Evolutionary conservation across 1,284 basidiomycete species (phyloP).

Genomic region (Trichosporon sp.): DNA sequence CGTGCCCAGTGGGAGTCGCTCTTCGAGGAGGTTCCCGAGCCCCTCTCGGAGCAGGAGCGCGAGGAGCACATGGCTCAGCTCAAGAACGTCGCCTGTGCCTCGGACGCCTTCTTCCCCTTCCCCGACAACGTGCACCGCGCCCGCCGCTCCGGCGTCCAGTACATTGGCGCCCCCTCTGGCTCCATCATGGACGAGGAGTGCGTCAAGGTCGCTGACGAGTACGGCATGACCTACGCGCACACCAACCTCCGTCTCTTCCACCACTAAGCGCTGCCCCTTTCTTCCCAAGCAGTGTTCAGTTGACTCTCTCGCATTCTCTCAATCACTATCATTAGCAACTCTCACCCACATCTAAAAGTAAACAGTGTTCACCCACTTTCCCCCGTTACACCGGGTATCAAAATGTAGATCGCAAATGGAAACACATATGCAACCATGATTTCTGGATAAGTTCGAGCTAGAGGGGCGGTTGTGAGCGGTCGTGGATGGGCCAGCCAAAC

Average conservation of each 20-base stretch:
- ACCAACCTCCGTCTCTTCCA: constrained; percentile 63
- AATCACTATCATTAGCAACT: constrained; percentile 11
- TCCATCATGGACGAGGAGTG: constrained; percentile 97
- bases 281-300: too few relatives aligned
- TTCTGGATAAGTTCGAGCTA: background rate
- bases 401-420: constrained; percentile 15
- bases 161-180: constrained; percentile 91
- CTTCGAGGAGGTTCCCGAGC: constrained; percentile 74
- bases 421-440: constrained; percentile 10
- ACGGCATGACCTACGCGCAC: constrained; percentile 83
- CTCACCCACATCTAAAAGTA: constrained; percentile 4
- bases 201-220: constrained; percentile 90
- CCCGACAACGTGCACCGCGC: constrained; percentile 96
- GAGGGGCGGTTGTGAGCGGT: background rate
- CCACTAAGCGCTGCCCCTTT: constrained; percentile 20
- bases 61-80: constrained; percentile 71
- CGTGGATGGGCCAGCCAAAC: too few relatives aligned
- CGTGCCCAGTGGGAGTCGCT: constrained; percentile 86
- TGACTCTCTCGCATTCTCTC: background rate
- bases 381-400: background rate
- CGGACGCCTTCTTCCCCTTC: constrained; percentile 99
- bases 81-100: constrained; percentile 85
- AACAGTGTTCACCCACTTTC: constrained; percentile 13
- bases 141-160: constrained; percentile 84
- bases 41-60: constrained; percentile 73